Base-by-base conservation (phyloP, 352 stramenopile genomes). In the Phytophthora pistaciae region DNA sequence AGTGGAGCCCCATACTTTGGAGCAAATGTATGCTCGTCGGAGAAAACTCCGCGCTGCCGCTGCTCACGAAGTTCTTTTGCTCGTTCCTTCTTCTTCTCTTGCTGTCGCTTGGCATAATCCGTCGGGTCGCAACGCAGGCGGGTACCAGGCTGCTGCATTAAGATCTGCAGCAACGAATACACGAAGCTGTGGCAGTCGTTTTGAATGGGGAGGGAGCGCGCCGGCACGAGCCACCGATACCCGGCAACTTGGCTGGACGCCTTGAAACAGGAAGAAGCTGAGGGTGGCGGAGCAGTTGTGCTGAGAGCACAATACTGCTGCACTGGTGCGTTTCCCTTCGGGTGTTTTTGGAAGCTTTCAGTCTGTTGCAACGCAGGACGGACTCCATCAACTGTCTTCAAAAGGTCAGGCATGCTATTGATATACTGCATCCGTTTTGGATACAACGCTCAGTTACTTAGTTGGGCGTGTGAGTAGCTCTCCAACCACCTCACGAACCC, bases 31-130 rank as follows among this genome's bases (percentile, higher is more conserved):
- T 93, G 87, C 31, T 93, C 80, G 20, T 94, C 86, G 25, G 82
- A 90, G 60, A 91, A 87, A 67, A 93, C 71, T 23, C 88, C 86
- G 25, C 81, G 82, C 52, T 83, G 78, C 36, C 85, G 82, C 70
- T 92, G 84, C 33, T 92, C 83, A 42, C 85, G 82, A 72, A 95
- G 67, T 64, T 94, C 83, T 67, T 87, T 89, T 53, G 88, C 88
- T 63, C 84, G 83, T 3, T 95, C 84, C 21, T 89, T 91, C 55
- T 89, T 91, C 55, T 91, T 91, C 62, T 92, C 83, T 53, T 88
- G 85, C 72, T 94, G 88, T 70, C 84, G 87, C 64, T 86, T 86
- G 53, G 88, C 88, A 81, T 94, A 93, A 76, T 94, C 86, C 14
- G 84, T 94, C 54, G 87, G 86, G 68, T 94, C 86, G 64, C 84